Percentiles rank a stretch among this genome's conserved stretches.
These are phyloP conservation scores for Hypoxylon subgilvum DNA, from an alignment of 495 filamentous ascomycete species.

Conservation along the genomic window DNA sequence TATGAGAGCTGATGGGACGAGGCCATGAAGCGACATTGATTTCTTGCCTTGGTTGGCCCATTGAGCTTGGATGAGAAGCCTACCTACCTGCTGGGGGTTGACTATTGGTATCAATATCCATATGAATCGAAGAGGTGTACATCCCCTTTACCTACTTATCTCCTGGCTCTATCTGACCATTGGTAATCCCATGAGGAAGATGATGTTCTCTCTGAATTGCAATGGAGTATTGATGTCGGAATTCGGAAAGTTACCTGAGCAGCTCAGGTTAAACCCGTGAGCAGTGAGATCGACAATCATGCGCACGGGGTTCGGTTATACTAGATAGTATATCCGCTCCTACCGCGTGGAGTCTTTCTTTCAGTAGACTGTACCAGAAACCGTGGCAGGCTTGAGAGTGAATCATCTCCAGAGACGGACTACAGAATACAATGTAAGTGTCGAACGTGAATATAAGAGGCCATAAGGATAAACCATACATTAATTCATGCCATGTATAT, in stretches of 20 bases:
- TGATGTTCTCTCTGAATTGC: too few relatives aligned
- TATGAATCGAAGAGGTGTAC: conserved; percentile 9
- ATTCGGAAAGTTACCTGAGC: background rate
- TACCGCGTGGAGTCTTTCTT: too few relatives aligned
- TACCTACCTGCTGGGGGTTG: background rate
- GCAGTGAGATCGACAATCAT: conserved; percentile 1
- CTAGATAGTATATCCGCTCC: background rate
- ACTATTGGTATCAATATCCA: background rate
- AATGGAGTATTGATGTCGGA: background rate
- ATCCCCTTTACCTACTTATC: background rate
- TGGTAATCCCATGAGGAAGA: too few relatives aligned
- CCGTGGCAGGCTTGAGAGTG: too few relatives aligned
- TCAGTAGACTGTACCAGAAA: too few relatives aligned
- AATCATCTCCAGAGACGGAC: too few relatives aligned
- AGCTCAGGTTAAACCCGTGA: background rate
- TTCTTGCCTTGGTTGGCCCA: conserved; percentile 1
- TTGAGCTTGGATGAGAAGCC: background rate
- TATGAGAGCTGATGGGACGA: conserved; percentile 13
- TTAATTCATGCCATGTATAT: too few relatives aligned
- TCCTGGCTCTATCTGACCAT: background rate
- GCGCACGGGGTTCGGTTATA: too few relatives aligned
- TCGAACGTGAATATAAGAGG: too few relatives aligned
- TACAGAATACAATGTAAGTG: too few relatives aligned
- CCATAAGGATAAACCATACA: too few relatives aligned
- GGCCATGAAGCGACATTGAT: conserved; percentile 10